phyloP scores from a whole-genome alignment of 768 basidiomycete genomes.

The Omphalotus guepiniiformis region DNA sequence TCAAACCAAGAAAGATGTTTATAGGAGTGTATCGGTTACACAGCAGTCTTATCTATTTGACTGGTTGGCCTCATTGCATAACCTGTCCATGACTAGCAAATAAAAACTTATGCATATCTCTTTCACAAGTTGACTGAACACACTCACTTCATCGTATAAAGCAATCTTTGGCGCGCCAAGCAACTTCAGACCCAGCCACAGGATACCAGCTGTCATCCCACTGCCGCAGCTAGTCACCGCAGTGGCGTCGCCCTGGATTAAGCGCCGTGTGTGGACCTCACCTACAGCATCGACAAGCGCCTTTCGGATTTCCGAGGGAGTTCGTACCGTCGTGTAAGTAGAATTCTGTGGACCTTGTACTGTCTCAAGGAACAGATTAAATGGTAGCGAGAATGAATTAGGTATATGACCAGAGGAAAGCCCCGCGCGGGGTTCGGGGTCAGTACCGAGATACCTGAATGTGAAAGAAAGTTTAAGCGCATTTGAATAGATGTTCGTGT shows the following conservation, averaged over 20 bases:
- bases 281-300: conserved; percentile 67
- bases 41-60: conserved; percentile 51
- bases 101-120: not conserved
- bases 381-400: conserved; percentile 79
- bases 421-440: conserved; percentile 86
- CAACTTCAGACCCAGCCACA: conserved; percentile 89
- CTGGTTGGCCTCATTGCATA: conserved; percentile 79
- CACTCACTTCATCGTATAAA: conserved; percentile 91
- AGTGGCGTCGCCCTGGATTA: conserved; percentile 55
- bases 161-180: conserved; percentile 56
- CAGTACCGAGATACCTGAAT: conserved; percentile 69
- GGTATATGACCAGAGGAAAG: conserved; percentile 93
- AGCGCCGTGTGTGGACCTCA: conserved; percentile 42
- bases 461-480: not conserved
- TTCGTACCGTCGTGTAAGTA: conserved; percentile 57
- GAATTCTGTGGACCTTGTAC: conserved; percentile 32
- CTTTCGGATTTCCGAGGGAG: conserved; percentile 51
- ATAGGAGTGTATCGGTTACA: not conserved
- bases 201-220: conserved; percentile 95
- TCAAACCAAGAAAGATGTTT: not conserved
- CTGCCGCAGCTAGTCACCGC: conserved; percentile 87
- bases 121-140: conserved; percentile 9
- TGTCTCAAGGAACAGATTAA: conserved; percentile 63
- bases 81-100: conserved; percentile 85
- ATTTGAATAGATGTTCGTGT: not conserved